A percentile compares a stretch with the other conserved stretches of the same genome.
Conservation (phyloP, 495 filamentous ascomycete genomes). For the Xylaria scruposa region DNA sequence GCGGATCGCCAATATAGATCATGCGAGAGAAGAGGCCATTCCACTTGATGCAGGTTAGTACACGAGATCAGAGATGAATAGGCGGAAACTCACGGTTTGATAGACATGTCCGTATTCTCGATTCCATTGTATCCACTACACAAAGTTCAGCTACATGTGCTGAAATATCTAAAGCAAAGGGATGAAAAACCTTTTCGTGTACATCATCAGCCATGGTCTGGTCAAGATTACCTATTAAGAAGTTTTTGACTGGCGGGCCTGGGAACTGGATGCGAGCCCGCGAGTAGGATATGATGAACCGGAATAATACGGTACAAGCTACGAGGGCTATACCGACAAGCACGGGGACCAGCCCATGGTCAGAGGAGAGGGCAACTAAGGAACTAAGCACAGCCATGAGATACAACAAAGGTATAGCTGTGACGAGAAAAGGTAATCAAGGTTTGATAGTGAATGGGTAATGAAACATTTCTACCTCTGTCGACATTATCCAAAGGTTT, state of each 20-base stretch:
- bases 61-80: not conserved
- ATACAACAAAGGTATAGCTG: not conserved
- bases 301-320: not conserved
- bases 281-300: slow-evolving; percentile 21
- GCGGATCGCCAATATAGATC: slow-evolving; percentile 22
- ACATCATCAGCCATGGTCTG: slow-evolving; percentile 23
- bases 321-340: slow-evolving; percentile 10
- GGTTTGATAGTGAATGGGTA: not conserved
- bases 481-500: not conserved
- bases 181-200: slow-evolving; percentile 16
- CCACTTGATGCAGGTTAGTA: slow-evolving; percentile 17
- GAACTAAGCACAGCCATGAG: slow-evolving; percentile 19
- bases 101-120: slow-evolving; percentile 24
- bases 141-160: not conserved
- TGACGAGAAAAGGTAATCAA: not conserved
- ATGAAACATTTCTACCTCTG: not conserved
- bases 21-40: slow-evolving; percentile 25
- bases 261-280: slow-evolving; percentile 24
- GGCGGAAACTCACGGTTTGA: slow-evolving; percentile 14
- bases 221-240: slow-evolving; percentile 20
- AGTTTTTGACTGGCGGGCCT: slow-evolving; percentile 20
- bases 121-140: slow-evolving; percentile 26
- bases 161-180: not conserved
- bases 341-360: slow-evolving; percentile 10
- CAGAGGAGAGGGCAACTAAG: not conserved